Evolutionary conservation across 2,329 filamentous ascomycete genomes (phyloP).

Genomic region (Fusarium praegraminearum): DNA sequence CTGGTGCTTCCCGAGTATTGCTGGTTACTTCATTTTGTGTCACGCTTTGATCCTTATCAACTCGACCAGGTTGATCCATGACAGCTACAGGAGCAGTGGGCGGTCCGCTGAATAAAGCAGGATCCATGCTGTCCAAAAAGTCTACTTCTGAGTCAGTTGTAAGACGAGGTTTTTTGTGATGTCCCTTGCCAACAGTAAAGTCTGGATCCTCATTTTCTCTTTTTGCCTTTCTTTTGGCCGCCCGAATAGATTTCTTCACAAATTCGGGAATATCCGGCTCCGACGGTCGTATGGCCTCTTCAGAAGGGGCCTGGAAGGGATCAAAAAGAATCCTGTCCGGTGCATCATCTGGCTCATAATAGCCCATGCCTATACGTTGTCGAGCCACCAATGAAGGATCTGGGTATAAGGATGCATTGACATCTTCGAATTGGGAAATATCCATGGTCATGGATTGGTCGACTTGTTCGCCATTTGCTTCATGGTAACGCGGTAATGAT

Average conservation of each 20-base stretch:
- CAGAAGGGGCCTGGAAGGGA: constrained; percentile 65
- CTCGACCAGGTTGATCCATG: constrained; percentile 35
- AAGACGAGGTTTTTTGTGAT: constrained; percentile 57
- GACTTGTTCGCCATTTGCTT: constrained; percentile 5
- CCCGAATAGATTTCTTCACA: constrained; percentile 66
- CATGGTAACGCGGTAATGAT: constrained; percentile 17
- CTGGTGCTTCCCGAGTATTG: constrained; percentile 24
- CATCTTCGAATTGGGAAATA: constrained; percentile 46
- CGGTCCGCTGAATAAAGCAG: constrained; percentile 60
- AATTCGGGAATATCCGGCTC: constrained; percentile 65
- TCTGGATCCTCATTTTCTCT: constrained; percentile 68
- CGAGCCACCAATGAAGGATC: constrained; percentile 61
- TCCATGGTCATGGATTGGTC: constrained; percentile 17
- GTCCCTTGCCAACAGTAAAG: constrained; percentile 59
- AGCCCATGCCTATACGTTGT: constrained; percentile 69
- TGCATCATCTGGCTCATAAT: constrained; percentile 70
- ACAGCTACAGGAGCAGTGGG: constrained; percentile 33
- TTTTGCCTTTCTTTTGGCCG: constrained; percentile 65
- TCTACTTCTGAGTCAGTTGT: constrained; percentile 48
- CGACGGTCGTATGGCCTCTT: constrained; percentile 57
- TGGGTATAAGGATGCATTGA: constrained; percentile 57
- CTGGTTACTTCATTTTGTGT: constrained; percentile 20
- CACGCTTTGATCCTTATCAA: constrained; percentile 32
- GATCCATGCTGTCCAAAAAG: constrained; percentile 61
- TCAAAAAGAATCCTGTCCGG: constrained; percentile 71